Evolutionary conservation across 306 rosid genomes (phyloP), one percentile per base, ranked within the genome.

Genomic region (Cucurbita maxima): DNA sequence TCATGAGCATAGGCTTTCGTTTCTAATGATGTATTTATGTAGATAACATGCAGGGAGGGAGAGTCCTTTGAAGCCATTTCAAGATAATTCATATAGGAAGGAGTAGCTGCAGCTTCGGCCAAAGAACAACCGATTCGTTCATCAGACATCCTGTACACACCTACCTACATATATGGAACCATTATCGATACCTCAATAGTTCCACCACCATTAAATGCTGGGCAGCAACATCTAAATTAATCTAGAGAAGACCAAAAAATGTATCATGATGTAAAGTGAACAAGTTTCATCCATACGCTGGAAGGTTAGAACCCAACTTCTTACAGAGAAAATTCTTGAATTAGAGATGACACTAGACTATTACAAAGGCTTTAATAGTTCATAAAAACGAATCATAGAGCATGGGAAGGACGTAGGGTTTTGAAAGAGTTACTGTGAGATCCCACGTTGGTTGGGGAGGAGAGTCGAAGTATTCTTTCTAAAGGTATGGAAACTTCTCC

Each of bases 1-100:
- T 93, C 96, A 79, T 93, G 98, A 51, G 98, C 89, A 80, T 78
- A 91, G 38, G 99, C 99, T 81, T 94, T 94, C 40, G 99, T 94
- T 82, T 94, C 96, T 44, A 94, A 79, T 77, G 91, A 83, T 48
- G 97, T 94, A 75, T 94, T 94, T 40, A 94, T 94, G 86, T 94
- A 94, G 76, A 91, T 81, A 41, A 91, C 97, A 80, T 94, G 97
- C 87, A 94, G 82, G 19, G 96, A 88, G 48, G 89, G 88, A 75
- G 92, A 76, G 40, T 86, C 81, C 60, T 76, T 79, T 54, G 99
- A 94, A 79, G 96, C 99, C 71, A 72, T 79, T 55, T 87, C 80
- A 47, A 94, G 99, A 86, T 89, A 94, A 51, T 86, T 86, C 95
- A 87, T 82, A 66, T 94, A 94, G 40, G 88, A 74, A 79, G 91